These are phyloP conservation scores for Taphrina wiesneri DNA, from an alignment of 1,139 yeast species.

Conservation along the genomic window DNA sequence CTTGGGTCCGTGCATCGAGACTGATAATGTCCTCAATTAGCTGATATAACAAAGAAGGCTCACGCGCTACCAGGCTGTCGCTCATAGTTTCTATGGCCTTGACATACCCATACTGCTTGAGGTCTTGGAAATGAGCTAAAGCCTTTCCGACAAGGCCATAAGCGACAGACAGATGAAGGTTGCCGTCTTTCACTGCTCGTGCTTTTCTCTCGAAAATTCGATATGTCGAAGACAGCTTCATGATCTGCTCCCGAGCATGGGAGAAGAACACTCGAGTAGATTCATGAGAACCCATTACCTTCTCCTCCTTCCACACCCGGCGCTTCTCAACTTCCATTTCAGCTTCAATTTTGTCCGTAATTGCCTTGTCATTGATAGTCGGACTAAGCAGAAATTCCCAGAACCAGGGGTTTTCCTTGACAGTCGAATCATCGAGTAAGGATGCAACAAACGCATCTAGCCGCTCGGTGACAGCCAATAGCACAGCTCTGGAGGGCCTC, in stretches of 20 bases:
- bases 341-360: constrained; percentile 6
- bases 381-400: constrained; percentile 53
- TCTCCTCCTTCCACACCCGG: constrained; percentile 22
- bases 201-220: constrained; percentile 22
- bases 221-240: constrained; percentile 27
- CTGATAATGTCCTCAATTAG: constrained; percentile 20
- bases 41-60: constrained; percentile 22
- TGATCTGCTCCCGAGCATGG: constrained; percentile 28
- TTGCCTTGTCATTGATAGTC: constrained; percentile 41
- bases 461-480: constrained; percentile 54
- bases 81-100: background rate
- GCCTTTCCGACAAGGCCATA: constrained; percentile 17
- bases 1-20: constrained; percentile 11
- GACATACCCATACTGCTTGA: background rate
- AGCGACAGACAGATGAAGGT: constrained; percentile 22
- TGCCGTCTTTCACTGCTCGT: constrained; percentile 25
- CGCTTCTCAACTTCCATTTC: background rate
- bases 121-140: background rate
- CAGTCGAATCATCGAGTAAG: constrained; percentile 47
- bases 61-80: constrained; percentile 15
- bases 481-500: constrained; percentile 46
- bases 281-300: background rate
- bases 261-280: constrained; percentile 20
- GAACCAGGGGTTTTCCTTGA: constrained; percentile 47
- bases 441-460: constrained; percentile 54